Evolutionary conservation across 2,329 filamentous ascomycete genomes (phyloP), one percentile per base, ranked within the genome.

Genomic region (Hymenoscyphus albidus): DNA sequence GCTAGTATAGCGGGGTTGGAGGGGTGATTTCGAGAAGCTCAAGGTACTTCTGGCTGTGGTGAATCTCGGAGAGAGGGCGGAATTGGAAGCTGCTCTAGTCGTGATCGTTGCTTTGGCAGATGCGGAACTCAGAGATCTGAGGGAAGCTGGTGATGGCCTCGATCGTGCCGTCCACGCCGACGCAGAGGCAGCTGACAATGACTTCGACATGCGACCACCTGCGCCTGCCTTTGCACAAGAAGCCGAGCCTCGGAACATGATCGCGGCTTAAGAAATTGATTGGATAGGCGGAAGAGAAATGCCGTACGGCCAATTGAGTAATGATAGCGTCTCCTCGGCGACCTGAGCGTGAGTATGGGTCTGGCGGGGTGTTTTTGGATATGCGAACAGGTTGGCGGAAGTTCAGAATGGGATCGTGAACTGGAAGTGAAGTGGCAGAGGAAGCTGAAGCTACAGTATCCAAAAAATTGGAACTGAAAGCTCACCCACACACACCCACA

Each of bases 1-100:
- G 54, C 64, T 42, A 48, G 65, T 67, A 22, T 22, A 54, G 62
- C 65, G 70, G 67, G 70, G 67, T 67, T 58, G 56, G 39, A n/a
- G n/a, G 5, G 44, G 54, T 31, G 54, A 6, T 31, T 63, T 59
- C 5, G 60, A 56, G 60, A 31, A 44, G 18, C 12, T 18, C 13
- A 16, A 31, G 14, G 32, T 16, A 16, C 18, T 27, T 61, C 59
- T 55, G 31, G 31, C 18, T 42, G 38, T 27, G 22, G 18, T 10
- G 48, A 54, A 27, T n/a, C 14, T 54, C 56, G n/a, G 32, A 18
- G 60, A 51, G n/a, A 54, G 7, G 27, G 48, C 9, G 35, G 16
- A 35, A 40, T 48, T 16, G n/a, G 40, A 32, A 12, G 14, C 39
- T 27, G 58, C 35, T 51, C 58, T 51, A 16, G 27, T 60, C 10